phyloP scores from a whole-genome alignment of 2,329 filamentous ascomycete genomes.

The Aphanoascus verrucosus region DNA sequence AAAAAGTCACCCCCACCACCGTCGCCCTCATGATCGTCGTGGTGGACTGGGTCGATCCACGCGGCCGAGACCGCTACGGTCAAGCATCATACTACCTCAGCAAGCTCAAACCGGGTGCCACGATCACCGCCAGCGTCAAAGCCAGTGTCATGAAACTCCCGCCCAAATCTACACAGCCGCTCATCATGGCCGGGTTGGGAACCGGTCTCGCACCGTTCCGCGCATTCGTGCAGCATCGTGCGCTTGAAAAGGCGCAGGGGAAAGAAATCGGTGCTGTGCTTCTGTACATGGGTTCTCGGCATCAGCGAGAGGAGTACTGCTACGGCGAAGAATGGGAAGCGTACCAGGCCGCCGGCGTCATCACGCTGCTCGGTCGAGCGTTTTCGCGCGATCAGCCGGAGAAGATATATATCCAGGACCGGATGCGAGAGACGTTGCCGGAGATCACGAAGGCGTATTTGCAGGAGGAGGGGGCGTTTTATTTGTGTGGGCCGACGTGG shows the following conservation, averaged over 20 bases:
- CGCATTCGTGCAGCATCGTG: conserved; percentile 94
- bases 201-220: conserved; percentile 98
- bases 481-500: conserved; percentile 96
- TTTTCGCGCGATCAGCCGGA: conserved; percentile 95
- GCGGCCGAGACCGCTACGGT: conserved; percentile 79
- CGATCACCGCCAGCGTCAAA: conserved; percentile 92
- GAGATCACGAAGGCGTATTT: conserved; percentile 83
- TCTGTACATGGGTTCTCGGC: conserved; percentile 90
- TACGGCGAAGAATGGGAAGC: conserved; percentile 99
- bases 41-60: conserved; percentile 85
- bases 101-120: conserved; percentile 59
- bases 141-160: conserved; percentile 99
- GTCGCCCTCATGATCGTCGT: conserved; percentile 95
- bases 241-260: conserved; percentile 94
- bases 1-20: conserved; percentile 81
- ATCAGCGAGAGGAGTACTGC: conserved; percentile 96
- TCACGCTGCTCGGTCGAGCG: conserved; percentile 83
- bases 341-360: conserved; percentile 87
- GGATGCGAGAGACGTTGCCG: conserved; percentile 78
- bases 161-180: conserved; percentile 68
- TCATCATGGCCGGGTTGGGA: conserved; percentile 98
- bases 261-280: conserved; percentile 89
- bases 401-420: conserved; percentile 99
- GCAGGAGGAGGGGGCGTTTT: conserved; percentile 80
- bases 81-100: conserved; percentile 88